A percentile compares a stretch with the other conserved stretches of the same genome.
Conservation (phyloP, 208 protist species). For the Trypanosomatidae sp. region DNA sequence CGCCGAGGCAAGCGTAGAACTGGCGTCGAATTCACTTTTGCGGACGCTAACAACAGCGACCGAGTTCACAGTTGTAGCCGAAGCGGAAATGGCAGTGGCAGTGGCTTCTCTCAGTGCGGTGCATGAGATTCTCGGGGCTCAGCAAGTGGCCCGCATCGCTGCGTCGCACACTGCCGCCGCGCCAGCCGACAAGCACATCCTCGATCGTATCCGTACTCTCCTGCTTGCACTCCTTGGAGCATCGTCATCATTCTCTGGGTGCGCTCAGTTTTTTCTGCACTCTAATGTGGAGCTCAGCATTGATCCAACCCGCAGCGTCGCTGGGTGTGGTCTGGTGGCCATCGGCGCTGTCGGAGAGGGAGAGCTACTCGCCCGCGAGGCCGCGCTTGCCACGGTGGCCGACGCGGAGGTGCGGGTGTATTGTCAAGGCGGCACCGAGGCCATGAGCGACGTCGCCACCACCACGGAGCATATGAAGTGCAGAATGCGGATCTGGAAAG, state of each 20-base stretch:
- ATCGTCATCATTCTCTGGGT: not conserved
- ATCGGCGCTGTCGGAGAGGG: slow-evolving; percentile 35
- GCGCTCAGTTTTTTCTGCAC: slow-evolving; percentile 16
- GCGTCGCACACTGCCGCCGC: slow-evolving; percentile 3
- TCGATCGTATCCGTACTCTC: slow-evolving; percentile 4
- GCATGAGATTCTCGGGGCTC: slow-evolving; percentile 1
- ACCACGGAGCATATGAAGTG: not conserved
- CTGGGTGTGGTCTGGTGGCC: slow-evolving; percentile 44
- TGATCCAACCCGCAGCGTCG: slow-evolving; percentile 27
- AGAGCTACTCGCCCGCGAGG: slow-evolving; percentile 35
- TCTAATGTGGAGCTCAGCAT: slow-evolving; percentile 30
- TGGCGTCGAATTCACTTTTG: slow-evolving; percentile 1
- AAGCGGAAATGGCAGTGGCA: not conserved
- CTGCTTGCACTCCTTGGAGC: slow-evolving; percentile 2
- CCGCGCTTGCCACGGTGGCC: not conserved
- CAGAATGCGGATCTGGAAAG: not conserved
- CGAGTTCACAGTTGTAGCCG: not conserved
- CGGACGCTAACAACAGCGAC: slow-evolving; percentile 3
- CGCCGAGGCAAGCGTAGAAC: slow-evolving; percentile 3
- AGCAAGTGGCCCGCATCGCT: slow-evolving; percentile 5
- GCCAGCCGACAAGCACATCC: not conserved
- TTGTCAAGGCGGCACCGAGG: not conserved
- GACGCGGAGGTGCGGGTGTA: not conserved
- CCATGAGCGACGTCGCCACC: not conserved
- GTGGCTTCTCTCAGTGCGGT: not conserved